Evolutionary conservation across 1,284 basidiomycete genomes (phyloP), one percentile per base, ranked within the genome.

Genomic region (Ganoderma multipileum): DNA sequence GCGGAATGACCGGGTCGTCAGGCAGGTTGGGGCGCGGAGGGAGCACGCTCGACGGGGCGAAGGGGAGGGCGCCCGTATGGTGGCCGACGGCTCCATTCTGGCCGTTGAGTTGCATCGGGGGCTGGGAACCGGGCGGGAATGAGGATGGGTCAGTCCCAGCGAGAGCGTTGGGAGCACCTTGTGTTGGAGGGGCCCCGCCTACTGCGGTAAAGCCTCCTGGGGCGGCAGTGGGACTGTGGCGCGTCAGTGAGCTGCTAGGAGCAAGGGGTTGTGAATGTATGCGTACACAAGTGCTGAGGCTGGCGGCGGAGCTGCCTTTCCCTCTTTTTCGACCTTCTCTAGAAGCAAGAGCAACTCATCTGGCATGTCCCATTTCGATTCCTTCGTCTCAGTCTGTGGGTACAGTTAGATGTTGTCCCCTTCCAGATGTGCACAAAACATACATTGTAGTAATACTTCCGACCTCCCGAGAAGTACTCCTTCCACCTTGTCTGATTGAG

Each of bases 321-420:
- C 80, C 69, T 95, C 93, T 74, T 92, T 92, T 78, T 95, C 94
- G 1, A 96, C 91, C 76, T 92, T 91, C 77, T 95, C 92, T 62
- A 96, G 85, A 20, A 96, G 81, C 30, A 93, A 84, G 28, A 92
- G 81, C 36, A 98, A 87, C 76, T 97, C 95, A 65, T 94, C 90
- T 26, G 96, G 96, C 87, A 97, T 93, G 71, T 96, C 94, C 96
- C 96, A 98, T 84, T 96, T 95, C n/a, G 94, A 95, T 78, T 94
- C 92, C 73, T 94, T 95, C 23, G 88, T 85, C 62, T 92, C 91
- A 38, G 91, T 93, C 93, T 95, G 68, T 50, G 58, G 44, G 36
- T 12, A 33, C 33, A 12, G 12, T 38, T 38, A 60, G 69, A 61
- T 5, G 41, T 42, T 42, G n/a, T 36, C 26, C n/a, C 28, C 36